A percentile compares a stretch with the other conserved stretches of the same genome.
Evolutionary conservation across 129 eudicot species (phyloP).

Genomic region (Helianthus tuberosus): DNA sequence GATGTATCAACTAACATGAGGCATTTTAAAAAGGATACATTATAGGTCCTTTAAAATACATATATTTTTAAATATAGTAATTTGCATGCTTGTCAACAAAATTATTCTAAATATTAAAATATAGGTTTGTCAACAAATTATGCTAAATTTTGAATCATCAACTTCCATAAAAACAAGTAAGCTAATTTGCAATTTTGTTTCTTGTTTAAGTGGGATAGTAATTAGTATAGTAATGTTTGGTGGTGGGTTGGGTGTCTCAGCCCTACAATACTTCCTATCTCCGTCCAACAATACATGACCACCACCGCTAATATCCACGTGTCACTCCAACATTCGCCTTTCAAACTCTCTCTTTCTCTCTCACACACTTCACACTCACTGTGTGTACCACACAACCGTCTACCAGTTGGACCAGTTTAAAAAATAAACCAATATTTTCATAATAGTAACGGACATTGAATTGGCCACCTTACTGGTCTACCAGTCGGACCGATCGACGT

Average conservation of each 20-base stretch:
- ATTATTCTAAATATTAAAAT: neutral
- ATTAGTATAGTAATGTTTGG: neutral
- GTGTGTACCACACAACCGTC: slow-evolving; percentile 8
- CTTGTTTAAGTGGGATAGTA: slow-evolving; percentile 6
- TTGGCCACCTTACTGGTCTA: too few species aligned
- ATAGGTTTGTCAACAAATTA: slow-evolving; percentile 5
- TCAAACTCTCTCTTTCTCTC: slow-evolving; percentile 18
- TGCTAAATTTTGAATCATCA: slow-evolving; percentile 11
- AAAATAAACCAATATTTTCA: too few species aligned
- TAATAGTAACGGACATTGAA: too few species aligned
- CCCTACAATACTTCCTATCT: slow-evolving; percentile 13
- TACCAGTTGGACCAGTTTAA: too few species aligned
- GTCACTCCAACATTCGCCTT: slow-evolving; percentile 34
- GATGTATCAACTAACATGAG: too few species aligned
- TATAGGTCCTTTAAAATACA: too few species aligned
- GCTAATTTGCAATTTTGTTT: neutral
- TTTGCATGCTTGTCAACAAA: neutral
- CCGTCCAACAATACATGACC: slow-evolving; percentile 24
- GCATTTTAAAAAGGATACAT: too few species aligned
- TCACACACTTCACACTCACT: slow-evolving; percentile 26
- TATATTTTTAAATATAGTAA: neutral
- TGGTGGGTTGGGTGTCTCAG: slow-evolving; percentile 26
- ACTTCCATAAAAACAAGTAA: slow-evolving; percentile 6
- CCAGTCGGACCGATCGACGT: too few species aligned
- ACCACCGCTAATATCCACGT: slow-evolving; percentile 38